phyloP scores from a whole-genome alignment of 2,329 filamentous ascomycete species.

The Microdochium trichocladiopsis region DNA sequence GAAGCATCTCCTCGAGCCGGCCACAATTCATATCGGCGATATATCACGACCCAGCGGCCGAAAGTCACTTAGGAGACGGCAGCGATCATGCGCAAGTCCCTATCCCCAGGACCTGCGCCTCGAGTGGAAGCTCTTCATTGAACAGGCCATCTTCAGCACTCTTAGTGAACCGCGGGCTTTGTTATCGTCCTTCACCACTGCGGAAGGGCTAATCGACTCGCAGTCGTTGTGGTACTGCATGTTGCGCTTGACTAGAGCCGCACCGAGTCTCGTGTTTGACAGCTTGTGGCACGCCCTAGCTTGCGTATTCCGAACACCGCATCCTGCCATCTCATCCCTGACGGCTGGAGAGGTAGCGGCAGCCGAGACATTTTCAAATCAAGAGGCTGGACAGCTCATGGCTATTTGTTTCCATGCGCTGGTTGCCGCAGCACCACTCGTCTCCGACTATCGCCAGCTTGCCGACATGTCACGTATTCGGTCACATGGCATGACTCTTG shows the following conservation, averaged over 20 bases:
- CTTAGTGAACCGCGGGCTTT: conserved; percentile 50
- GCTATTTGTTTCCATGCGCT: conserved; percentile 58
- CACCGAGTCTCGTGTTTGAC: conserved; percentile 53
- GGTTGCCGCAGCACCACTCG: conserved; percentile 48
- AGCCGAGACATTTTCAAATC: conserved; percentile 31
- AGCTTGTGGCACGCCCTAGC: conserved; percentile 57
- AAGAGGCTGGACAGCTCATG: conserved; percentile 44
- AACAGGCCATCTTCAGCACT: conserved; percentile 58
- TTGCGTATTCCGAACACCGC: conserved; percentile 49
- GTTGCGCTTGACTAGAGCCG: conserved; percentile 49
- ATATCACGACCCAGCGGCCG: conserved; percentile 15
- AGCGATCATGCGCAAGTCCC: conserved; percentile 8
- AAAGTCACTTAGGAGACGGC: conserved; percentile 25
- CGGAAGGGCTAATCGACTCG: conserved; percentile 48
- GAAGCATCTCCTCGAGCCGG: conserved; percentile 36
- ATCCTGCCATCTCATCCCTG: conserved; percentile 30
- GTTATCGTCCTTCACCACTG: conserved; percentile 48
- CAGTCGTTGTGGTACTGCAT: conserved; percentile 58
- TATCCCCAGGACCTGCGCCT: conserved; percentile 26
- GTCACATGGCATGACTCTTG: conserved; percentile 43
- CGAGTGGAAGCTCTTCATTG: conserved; percentile 54
- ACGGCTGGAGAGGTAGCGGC: conserved; percentile 27
- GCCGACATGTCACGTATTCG: conserved; percentile 55
- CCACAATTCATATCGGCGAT: conserved; percentile 20
- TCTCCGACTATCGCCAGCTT: conserved; percentile 38